Conservation (phyloP, 129 eudicot species). For the Helichrysum umbraculigerum region DNA sequence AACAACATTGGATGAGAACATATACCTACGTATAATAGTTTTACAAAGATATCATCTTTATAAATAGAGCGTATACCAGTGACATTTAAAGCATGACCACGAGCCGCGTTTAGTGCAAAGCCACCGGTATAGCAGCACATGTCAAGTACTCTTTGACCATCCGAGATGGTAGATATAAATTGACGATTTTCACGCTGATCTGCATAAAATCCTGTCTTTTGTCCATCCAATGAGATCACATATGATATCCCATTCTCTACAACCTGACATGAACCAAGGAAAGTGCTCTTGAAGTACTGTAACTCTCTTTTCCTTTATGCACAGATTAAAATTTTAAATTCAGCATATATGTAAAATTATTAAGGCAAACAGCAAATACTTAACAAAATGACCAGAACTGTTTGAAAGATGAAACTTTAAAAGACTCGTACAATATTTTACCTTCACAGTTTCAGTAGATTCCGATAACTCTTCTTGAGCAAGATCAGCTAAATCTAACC, state of each 20-base stretch:
- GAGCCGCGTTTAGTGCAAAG: conserved; percentile 85
- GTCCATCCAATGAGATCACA: conserved; percentile 87
- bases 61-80: conserved; percentile 53
- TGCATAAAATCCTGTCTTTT: conserved; percentile 97
- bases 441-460: conserved; percentile 62
- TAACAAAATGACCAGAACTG: neutral
- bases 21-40: neutral
- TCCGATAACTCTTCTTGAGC: conserved; percentile 38
- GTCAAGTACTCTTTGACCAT: conserved; percentile 79
- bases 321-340: neutral
- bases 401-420: conserved; percentile 9
- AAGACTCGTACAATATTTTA: conserved; percentile 16
- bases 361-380: neutral
- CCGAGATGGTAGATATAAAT: conserved; percentile 60
- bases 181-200: conserved; percentile 98
- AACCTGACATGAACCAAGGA: conserved; percentile 45
- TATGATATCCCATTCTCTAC: conserved; percentile 84
- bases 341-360: neutral
- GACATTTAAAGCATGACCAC: conserved; percentile 74
- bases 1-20: conserved; percentile 10
- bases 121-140: conserved; percentile 97
- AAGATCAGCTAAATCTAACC: conserved; percentile 52
- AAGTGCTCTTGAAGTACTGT: conserved; percentile 16
- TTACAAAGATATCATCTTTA: neutral
- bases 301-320: neutral